Base-by-base conservation (phyloP, 2,329 filamentous ascomycete species). In the Trichoderma atroviride region DNA sequence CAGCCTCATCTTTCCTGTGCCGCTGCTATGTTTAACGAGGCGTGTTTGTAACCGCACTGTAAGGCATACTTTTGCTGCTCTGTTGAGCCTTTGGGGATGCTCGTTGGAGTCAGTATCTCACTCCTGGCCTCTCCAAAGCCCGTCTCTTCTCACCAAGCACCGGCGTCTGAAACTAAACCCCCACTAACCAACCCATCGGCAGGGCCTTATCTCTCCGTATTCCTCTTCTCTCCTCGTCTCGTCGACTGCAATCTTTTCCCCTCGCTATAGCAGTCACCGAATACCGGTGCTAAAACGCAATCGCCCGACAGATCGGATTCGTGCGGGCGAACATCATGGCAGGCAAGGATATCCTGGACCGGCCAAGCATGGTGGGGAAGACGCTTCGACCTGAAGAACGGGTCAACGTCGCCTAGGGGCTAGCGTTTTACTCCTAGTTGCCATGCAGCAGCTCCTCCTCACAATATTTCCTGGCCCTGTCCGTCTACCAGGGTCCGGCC, bases 291-390 rank as follows among this genome's bases (percentile, higher is more conserved):
- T 65, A 69, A 58, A 68, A 58, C 63, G 63, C 69, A 70, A 62
- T 70, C 47, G 69, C 69, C 68, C 56, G 64, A 70, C 57, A 61
- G 69, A 70, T 70, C 69, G 69, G 69, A 68, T 70, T 70, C 29
- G 47, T 62, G 55, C 62, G 64, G 50, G 63, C 57, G 59, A 69
- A 31, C 69, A 68, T 67, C 63, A 68, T 70, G 63, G 69, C 69
- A 70, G 64, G 47, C 69, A 68, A 68, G 69, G 69, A 53, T 70
- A 60, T 62, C 64, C 69, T 37, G 33, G 40, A 37, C 47, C 19
- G 55, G 14, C 56, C 47, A 24, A 22, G 47, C 24, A 11, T 56
- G 57, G 69, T 68, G 69, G 69, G 69, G 69, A 31, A 68, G 43
- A 68, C 61, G 69, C 63, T 47, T 60, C 63, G n/a, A 70, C 64